These are phyloP conservation scores for Wilcoxina mikolae DNA, from an alignment of 495 filamentous ascomycete genomes.

Conservation along the genomic window DNA sequence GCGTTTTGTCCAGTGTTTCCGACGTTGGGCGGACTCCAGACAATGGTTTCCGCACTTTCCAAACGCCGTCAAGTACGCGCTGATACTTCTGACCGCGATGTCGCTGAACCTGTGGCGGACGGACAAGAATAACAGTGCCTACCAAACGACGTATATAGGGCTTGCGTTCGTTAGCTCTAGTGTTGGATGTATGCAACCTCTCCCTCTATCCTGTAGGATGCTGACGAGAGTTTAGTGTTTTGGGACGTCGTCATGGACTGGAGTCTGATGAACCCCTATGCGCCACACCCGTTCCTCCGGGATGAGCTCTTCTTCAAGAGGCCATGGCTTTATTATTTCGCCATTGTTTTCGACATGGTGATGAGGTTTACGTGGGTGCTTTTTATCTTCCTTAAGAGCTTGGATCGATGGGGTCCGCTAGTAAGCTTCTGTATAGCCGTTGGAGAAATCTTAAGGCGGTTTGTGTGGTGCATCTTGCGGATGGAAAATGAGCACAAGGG, in stretches of 20 bases:
- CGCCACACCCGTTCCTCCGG: conserved; percentile 53
- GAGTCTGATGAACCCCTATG: conserved; percentile 62
- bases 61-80: conserved; percentile 82
- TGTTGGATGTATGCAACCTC: conserved; percentile 38
- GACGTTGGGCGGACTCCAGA: conserved; percentile 74
- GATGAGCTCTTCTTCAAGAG: conserved; percentile 59
- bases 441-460: conserved; percentile 64
- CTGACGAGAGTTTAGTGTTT: conserved; percentile 36
- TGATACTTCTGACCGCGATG: conserved; percentile 63
- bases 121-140: conserved; percentile 37
- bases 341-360: conserved; percentile 69
- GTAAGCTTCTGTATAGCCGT: conserved; percentile 62
- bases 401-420: conserved; percentile 67
- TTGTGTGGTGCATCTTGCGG: conserved; percentile 80
- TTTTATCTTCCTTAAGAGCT: conserved; percentile 64
- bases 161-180: conserved; percentile 69
- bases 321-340: conserved; percentile 64
- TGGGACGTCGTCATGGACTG: conserved; percentile 98
- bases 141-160: conserved; percentile 50
- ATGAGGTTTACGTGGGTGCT: conserved; percentile 92
- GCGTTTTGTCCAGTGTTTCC: conserved; percentile 77
- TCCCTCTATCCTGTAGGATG: not conserved
- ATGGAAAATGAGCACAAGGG: conserved; percentile 80
- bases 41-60: conserved; percentile 84
- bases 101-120: conserved; percentile 71